Evolutionary conservation across 2,329 filamentous ascomycete genomes (phyloP), one percentile per base, ranked within the genome.

Genomic region (Colletotrichum sp.): DNA sequence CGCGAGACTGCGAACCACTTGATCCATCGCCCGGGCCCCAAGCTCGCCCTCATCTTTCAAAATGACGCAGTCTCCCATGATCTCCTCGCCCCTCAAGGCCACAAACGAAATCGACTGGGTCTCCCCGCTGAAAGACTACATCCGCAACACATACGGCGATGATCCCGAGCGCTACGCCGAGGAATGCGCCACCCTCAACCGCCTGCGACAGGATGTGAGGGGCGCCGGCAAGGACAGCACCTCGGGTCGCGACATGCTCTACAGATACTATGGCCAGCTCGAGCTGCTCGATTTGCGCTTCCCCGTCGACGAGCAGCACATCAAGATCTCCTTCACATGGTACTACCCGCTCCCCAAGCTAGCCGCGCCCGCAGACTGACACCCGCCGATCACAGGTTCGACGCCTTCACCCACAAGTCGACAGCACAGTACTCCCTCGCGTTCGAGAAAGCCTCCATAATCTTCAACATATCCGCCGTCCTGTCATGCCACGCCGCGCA

Each of bases 31-130:
- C 48, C 60, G 64, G 30, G 71, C 61, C 65, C 58, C 18, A 70
- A 70, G 65, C 70, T 74, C 66, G 36, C 56, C 52, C 61, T 56
- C 75, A 70, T 78, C 77, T 77, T 78, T 77, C 80, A 80, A 75
- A 80, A 96, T 95, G 93, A 91, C 94, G 84, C 94, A 97, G 88
- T 93, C 95, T 79, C 96, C 96, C 77, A 98, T 98, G 96, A 93
- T 98, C 81, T 97, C 96, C 81, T 93, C 94, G 90, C 96, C 96
- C 83, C 91, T 98, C 82, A 98, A 94, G 92, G 91, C 91, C 70
- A 99, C 97, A 78, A 98, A 96, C 89, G 97, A 99, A 89, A 98
- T 99, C 83, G 97, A 99, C 90, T 99, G 97, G 97, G 91, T 98
- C 78, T 90, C 91, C 64, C 97, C 97, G 64, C 90, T 99, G 79